A percentile compares a stretch with the other conserved stretches of the same genome.
Conservation (phyloP, 441 rosid genomes). For the Viola pubescens region DNA sequence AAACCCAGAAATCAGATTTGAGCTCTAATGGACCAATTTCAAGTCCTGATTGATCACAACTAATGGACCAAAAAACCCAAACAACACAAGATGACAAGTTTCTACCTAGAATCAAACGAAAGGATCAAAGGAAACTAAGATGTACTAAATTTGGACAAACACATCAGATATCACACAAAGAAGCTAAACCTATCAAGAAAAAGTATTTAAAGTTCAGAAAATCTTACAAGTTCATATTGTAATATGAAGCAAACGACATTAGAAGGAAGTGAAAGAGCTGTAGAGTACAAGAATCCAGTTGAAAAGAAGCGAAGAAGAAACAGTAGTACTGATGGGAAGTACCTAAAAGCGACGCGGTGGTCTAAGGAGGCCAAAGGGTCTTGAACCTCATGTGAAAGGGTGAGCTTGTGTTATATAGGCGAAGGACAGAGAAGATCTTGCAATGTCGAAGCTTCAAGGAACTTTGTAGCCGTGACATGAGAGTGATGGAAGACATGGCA, state of each 20-base stretch:
- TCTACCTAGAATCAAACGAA: not conserved
- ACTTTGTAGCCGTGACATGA: too few relatives aligned
- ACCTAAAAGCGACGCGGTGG: not conserved
- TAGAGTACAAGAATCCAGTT: not conserved
- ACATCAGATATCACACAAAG: not conserved
- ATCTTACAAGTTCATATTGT: too few relatives aligned
- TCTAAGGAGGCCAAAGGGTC: not conserved
- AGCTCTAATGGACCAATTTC: not conserved
- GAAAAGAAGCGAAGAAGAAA: not conserved
- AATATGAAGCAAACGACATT: too few relatives aligned
- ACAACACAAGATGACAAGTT: not conserved
- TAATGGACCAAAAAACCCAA: not conserved
- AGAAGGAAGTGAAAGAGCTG: not conserved
- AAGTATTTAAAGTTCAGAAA: not conserved
- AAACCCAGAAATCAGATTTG: conserved; percentile 2
- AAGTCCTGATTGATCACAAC: not conserved
- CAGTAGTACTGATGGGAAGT: not conserved
- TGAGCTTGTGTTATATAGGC: not conserved
- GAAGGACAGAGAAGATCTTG: not conserved
- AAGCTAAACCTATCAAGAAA: not conserved
- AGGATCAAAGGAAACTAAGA: not conserved
- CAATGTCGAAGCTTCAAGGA: too few relatives aligned
- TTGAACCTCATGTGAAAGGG: not conserved
- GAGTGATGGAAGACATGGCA: too few relatives aligned
- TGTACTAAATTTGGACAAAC: not conserved